Base-by-base conservation (phyloP, 1,284 basidiomycete genomes). In the Cerioporus squamosus region DNA sequence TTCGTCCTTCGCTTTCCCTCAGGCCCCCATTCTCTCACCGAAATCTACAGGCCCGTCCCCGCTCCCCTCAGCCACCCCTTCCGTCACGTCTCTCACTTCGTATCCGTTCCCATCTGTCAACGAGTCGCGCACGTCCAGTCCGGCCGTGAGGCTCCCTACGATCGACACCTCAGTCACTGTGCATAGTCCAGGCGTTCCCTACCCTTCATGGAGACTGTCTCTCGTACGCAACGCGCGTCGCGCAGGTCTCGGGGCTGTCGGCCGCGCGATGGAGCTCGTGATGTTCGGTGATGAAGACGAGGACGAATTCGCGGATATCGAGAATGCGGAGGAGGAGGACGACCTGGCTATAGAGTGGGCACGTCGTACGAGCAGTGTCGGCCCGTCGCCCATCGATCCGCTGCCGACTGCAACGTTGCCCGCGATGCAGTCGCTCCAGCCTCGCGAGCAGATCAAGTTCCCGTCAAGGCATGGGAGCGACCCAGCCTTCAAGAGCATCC, bases 191-290 rank as follows among this genome's bases (percentile, higher is more conserved):
- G 70, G 58, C 6, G 48, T 84, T 3, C 81, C 82, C 0, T 88
- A 87, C 66, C 86, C 86, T 0, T 85, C 86, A 63, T 88, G 86
- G 86, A 78, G 86, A 1, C 67, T 74, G 1, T 75, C 79, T 2
- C 66, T 84, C 0, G 75, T 79, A 2, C 73, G 75, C 42, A 77
- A 78, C 45, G 86, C 86, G 0, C 79, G 81, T 17, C 77, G 76
- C 44, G 79, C 83, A 14, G 85, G 86, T 0, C 71, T 87, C 62
- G 84, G 86, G 0, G 75, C 82, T 14, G 71, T 84, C 2, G 80
- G 80, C 0, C 76, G 76, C 23, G 80, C 84, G 0, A 78, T 86
- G 77, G 77, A 80, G 29, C 77, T 76, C 62, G 74, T 80, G 9
- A 67, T 81, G 38, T 80, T 77, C 64, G 72, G 72, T 3, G 70